Evolutionary conservation across 306 rosid species (phyloP), one percentile per base, ranked within the genome.

Genomic region (Calophaca sinica): DNA sequence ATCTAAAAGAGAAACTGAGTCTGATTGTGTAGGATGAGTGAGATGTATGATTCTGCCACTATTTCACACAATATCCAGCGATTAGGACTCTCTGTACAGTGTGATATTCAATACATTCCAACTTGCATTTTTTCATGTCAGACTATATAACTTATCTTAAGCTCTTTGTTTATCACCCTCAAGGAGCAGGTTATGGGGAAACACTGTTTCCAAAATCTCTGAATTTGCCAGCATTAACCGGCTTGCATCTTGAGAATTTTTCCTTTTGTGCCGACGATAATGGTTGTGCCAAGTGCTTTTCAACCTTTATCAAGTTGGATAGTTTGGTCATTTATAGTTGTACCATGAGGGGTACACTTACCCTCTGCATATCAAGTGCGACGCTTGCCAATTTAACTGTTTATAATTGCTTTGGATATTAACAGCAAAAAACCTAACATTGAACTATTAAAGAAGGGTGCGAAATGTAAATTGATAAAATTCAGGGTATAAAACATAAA

Each of bases 281-380:
- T 3, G 68, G 39, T 29, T 0, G 1, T 0, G 70, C 65, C 0
- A 77, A 80, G 44, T 62, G 62, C 1, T 69, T 69, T 69, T 69
- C 74, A 3, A 11, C 6, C 11, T 69, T 50, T 69, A 14, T 4
- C 1, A 69, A 6, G 62, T 69, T 69, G 60, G 35, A 15, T 33
- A 69, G 62, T 53, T 75, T 80, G 80, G 36, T 63, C 0, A 52
- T 80, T 62, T 53, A 55, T 3, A 7, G 62, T 45, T 74, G 77
- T 42, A 14, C 66, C 0, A 58, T 74, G 6, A 14, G 20, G 33
- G 72, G 68, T 68, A 63, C 80, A 2, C 36, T 9, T 2, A 33
- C 6, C 8, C 80, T 80, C 4, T 74, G 59, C 61, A 68, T 80
- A 13, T 74, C 66, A 2, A 74, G 66, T 62, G 1, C 1, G 3